These are phyloP conservation scores for Zygotorulaspora sp. DNA, from an alignment of 805 yeast species.

Conservation along the genomic window DNA sequence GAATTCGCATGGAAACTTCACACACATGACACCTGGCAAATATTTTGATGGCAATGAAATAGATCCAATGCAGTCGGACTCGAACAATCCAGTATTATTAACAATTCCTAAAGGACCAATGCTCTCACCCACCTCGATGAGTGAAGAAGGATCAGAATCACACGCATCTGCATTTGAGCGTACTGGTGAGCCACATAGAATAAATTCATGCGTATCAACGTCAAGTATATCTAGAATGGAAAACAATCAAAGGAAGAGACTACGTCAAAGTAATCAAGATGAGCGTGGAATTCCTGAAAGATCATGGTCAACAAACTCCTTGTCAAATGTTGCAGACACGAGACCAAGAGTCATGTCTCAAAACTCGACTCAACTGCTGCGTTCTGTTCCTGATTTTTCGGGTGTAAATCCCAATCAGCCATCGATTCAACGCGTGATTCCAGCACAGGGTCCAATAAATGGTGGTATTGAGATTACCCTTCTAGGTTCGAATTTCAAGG, in stretches of 20 bases:
- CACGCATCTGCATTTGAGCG: slow-evolving; percentile 18
- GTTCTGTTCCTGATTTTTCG: slow-evolving; percentile 10
- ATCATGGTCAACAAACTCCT: slow-evolving; percentile 19
- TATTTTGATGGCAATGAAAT: slow-evolving; percentile 12
- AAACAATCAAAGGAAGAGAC: slow-evolving; percentile 21
- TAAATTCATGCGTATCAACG: slow-evolving; percentile 10
- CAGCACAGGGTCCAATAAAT: slow-evolving; percentile 90
- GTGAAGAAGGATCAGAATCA: slow-evolving; percentile 55
- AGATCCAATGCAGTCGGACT: slow-evolving; percentile 8
- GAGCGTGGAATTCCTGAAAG: slow-evolving; percentile 11
- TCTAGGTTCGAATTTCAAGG: slow-evolving; percentile 79
- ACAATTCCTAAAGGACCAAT: slow-evolving; percentile 29
- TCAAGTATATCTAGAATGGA: slow-evolving; percentile 17
- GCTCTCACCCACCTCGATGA: slow-evolving; percentile 59
- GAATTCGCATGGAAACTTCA: slow-evolving; percentile 7
- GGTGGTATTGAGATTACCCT: slow-evolving; percentile 96
- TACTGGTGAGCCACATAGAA: slow-evolving; percentile 8
- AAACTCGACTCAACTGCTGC: slow-evolving; percentile 8
- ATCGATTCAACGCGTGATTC: slow-evolving; percentile 78
- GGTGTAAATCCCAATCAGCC: slow-evolving; percentile 37
- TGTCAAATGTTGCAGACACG: slow-evolving; percentile 4
- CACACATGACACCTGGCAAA: slow-evolving; percentile 8
- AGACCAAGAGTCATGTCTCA: slow-evolving; percentile 8
- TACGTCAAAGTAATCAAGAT: slow-evolving; percentile 12
- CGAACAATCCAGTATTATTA: slow-evolving; percentile 5